Base-by-base conservation (phyloP, 495 filamentous ascomycete species). In the Talaromyces proteolyticus region DNA sequence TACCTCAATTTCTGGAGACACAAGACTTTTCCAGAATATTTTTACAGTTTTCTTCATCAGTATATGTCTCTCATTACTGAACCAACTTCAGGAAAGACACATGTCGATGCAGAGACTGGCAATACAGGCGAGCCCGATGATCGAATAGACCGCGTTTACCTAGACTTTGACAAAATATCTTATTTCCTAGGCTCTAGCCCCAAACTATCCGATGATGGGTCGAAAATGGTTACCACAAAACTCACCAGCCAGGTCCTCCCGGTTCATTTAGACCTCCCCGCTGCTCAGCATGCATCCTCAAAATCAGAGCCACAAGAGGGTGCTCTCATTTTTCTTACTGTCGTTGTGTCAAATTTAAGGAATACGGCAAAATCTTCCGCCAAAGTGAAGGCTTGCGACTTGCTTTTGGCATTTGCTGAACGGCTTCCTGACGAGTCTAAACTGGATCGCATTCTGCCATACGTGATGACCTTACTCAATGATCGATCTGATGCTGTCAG, bases 61-160 rank as follows among this genome's bases (percentile, higher is more conserved):
- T 95, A 96, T 64, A 95, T 98, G 89, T 88, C 86, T 55, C 74
- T 93, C 37, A 89, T 99, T 58, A 97, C 94, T 2, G 92, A 99
- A 62, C 87, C 90, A n/a, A 87, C 84, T 3, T 86, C 88, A 23
- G 89, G 88, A 2, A 83, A 82, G 47, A 74, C 77, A 37, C 70
- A 80, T 17, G 71, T 87, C 7, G 81, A 81, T 18, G 74, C 81
- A 1, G 78, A 80, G 16, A 71, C 75, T 17, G 77, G 77, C 37
- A 90, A 86, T 52, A 70, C 88, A 52, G 86, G 85, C 37, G 87
- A 95, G 57, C 80, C 90, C 0, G 94, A 99, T 65, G 88, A 96
- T 52, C 79, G 94, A 36, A 97, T 99, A 50, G 90, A 97, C 57
- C 77, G 89, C 49, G 81, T 97, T 3, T 96, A 86, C 66, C 77